Conservation (phyloP, 2,329 filamentous ascomycete species). For the Cryphonectria parasitica region DNA sequence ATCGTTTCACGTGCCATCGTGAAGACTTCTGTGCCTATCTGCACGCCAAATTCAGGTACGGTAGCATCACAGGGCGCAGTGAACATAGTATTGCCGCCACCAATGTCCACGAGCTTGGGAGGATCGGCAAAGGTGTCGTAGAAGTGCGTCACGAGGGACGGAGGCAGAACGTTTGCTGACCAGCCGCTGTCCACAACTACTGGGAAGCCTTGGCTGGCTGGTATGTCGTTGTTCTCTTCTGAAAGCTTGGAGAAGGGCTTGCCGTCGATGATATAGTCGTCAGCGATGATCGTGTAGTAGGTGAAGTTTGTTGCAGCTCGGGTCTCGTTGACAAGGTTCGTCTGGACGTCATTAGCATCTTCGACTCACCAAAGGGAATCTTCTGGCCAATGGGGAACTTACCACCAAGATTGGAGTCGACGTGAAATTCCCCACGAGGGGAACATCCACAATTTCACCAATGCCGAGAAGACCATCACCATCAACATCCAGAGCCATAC, state of each 20-base stretch:
- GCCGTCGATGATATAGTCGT: slow-evolving; percentile 24
- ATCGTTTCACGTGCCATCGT: slow-evolving; percentile 35
- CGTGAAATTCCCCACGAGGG: slow-evolving; percentile 12
- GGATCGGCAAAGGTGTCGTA: slow-evolving; percentile 34
- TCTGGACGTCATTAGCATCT: background rate
- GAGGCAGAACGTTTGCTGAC: slow-evolving; percentile 20
- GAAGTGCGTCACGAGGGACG: slow-evolving; percentile 31
- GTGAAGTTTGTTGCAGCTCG: slow-evolving; percentile 18
- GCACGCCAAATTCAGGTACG: slow-evolving; percentile 36
- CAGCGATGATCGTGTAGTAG: slow-evolving; percentile 26
- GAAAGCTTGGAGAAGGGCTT: background rate
- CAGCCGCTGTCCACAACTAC: slow-evolving; percentile 25
- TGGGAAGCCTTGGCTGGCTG: slow-evolving; percentile 4
- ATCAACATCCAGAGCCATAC: slow-evolving; percentile 24
- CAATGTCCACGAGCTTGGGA: slow-evolving; percentile 30
- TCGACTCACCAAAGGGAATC: too few relatives aligned
- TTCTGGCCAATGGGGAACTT: background rate
- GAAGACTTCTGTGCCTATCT: slow-evolving; percentile 34
- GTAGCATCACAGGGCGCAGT: slow-evolving; percentile 36
- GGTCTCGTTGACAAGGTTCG: slow-evolving; percentile 14
- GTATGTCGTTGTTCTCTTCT: background rate
- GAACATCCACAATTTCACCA: slow-evolving; percentile 22
- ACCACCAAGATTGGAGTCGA: slow-evolving; percentile 24
- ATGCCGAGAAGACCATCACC: slow-evolving; percentile 22
- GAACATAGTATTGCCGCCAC: slow-evolving; percentile 31